A percentile compares a stretch with the other conserved stretches of the same genome.
Conservation (phyloP, 2,329 filamentous ascomycete species). For the Calycina marina region DNA sequence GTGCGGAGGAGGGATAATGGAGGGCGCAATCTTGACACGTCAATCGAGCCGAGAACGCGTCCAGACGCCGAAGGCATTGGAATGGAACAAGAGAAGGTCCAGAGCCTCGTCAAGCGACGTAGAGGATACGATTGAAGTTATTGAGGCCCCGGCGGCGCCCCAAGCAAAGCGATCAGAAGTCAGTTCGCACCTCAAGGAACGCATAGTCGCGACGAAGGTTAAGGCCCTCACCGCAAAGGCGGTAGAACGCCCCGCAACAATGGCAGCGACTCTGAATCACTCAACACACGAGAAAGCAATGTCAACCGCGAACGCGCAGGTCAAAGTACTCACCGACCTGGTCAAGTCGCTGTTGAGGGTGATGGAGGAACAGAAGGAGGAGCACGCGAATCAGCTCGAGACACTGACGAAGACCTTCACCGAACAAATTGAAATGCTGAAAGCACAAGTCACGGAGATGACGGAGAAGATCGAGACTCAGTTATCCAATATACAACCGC, state of each 20-base stretch:
- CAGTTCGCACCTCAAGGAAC: conserved; percentile 1
- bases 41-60: conserved; percentile 2
- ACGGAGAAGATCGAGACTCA: conserved; percentile 1
- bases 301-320: neutral
- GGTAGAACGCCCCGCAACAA: neutral
- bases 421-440: neutral
- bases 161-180: conserved; percentile 3
- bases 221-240: neutral
- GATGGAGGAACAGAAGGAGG: conserved; percentile 3
- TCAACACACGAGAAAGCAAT: neutral
- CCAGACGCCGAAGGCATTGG: conserved; percentile 3
- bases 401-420: neutral
- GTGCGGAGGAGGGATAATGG: neutral
- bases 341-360: conserved; percentile 2
- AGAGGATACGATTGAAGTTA: conserved; percentile 5
- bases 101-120: conserved; percentile 2
- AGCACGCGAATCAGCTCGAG: neutral
- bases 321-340: conserved; percentile 1
- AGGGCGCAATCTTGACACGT: conserved; percentile 1
- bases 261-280: neutral
- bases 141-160: neutral
- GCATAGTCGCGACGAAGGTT: conserved; percentile 5
- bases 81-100: conserved; percentile 3
- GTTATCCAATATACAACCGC: conserved; percentile 1
- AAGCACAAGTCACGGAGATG: conserved; percentile 1